Evolutionary conservation across 306 rosid species (phyloP), one percentile per base, ranked within the genome.

Genomic region (Cucurbita ficifolia): DNA sequence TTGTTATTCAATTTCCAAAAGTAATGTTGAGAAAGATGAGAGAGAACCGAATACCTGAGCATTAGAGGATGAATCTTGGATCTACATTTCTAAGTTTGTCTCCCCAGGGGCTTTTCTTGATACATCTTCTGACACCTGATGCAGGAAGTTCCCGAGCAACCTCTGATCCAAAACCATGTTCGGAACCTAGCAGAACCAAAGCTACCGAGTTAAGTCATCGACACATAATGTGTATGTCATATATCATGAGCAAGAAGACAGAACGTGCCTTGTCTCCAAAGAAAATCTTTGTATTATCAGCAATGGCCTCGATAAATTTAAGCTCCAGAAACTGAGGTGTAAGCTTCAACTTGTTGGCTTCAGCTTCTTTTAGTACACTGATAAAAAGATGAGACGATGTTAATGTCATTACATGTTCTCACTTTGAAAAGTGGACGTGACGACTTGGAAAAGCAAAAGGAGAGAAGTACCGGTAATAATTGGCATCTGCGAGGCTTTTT

Each of bases 321-420:
- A 94, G 95, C 89, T 94, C 89, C 4, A 94, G 96, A 83, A 87
- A 94, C 55, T 94, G 87, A 1, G 97, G 96, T 42, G 98, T 91
- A 35, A 91, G 95, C 89, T 89, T 94, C 89, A 94, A 83, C 80
- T 79, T 84, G 89, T 94, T 94, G 51, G 96, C 92, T 82, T 94
- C 96, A 65, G 99, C 96, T 83, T 94, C 96, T 81, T 71, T 91
- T 76, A 74, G 76, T 53, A 84, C 91, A 45, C 97, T 91, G 60
- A 80, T 68, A 78, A 58, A 51, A 57, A 12, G 45, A 72, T 40
- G 58, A 58, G 60, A 58, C 13, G 33, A 72, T 24, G 54, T 68
- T 70, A 62, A 55, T 46, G 13, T 10, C 59, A 4, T 52, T 45
- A 48, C 8, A 1, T 13, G 7, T 75, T 29, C 33, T 29, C 33